These are phyloP conservation scores for Straminergon stramineum DNA, from an alignment of 225 moss, liverwort and hornwort genomes.

Conservation along the genomic window DNA sequence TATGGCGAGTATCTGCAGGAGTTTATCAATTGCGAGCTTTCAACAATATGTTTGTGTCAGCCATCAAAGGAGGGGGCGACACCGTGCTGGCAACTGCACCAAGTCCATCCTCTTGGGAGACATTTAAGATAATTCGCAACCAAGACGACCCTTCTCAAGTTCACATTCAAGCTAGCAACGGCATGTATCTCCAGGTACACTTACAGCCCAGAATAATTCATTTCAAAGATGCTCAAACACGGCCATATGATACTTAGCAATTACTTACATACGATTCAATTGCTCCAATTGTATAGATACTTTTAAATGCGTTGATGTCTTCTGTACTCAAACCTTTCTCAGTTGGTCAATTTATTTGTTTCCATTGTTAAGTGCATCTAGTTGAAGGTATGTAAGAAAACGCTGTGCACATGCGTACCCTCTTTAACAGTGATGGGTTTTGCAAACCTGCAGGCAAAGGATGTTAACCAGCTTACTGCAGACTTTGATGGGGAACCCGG, in stretches of 20 bases:
- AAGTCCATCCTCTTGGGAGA: constrained; percentile 26
- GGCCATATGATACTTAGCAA: background rate
- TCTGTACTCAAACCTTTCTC: background rate
- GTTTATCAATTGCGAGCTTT: constrained; percentile 33
- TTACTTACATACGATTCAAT: background rate
- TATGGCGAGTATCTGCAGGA: constrained; percentile 50
- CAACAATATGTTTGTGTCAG: constrained; percentile 38
- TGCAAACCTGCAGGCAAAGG: constrained; percentile 10
- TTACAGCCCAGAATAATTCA: background rate
- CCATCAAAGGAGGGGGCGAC: constrained; percentile 23
- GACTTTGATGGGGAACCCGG: constrained; percentile 27
- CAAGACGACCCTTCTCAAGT: constrained; percentile 10
- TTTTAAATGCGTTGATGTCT: background rate
- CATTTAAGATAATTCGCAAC: constrained; percentile 27
- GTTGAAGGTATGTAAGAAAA: background rate
- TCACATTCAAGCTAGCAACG: constrained; percentile 31
- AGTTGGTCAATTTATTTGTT: background rate
- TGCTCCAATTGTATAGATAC: background rate
- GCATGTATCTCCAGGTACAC: constrained; percentile 41
- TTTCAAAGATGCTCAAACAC: background rate
- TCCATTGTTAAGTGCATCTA: background rate
- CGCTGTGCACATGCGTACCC: background rate
- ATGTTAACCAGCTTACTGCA: constrained; percentile 23
- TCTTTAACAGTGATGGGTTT: background rate
- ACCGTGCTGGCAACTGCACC: constrained; percentile 21